phyloP scores from a whole-genome alignment of 306 rosid genomes.

The Astragalus membranaceus region DNA sequence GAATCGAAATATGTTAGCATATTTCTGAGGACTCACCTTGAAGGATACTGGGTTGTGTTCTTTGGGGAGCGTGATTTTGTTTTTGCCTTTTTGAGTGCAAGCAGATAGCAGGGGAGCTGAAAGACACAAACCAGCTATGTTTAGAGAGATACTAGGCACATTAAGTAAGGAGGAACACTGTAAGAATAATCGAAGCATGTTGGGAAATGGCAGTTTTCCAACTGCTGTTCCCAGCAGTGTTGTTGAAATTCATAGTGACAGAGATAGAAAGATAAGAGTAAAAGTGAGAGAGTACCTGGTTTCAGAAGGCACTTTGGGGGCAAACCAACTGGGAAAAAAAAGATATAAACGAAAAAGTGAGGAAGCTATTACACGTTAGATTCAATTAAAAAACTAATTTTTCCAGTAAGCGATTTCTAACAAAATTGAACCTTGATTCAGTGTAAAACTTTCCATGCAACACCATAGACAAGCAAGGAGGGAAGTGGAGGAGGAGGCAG shows the following conservation, averaged over 20 bases:
- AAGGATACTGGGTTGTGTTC: background rate
- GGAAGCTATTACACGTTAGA: background rate
- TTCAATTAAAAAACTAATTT: background rate
- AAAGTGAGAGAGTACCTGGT: background rate
- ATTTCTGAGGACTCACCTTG: conserved; percentile 17
- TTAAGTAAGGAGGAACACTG: background rate
- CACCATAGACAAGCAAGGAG: background rate
- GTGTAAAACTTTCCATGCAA: conserved; percentile 9
- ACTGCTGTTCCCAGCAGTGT: background rate
- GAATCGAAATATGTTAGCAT: background rate
- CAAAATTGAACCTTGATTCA: conserved; percentile 21
- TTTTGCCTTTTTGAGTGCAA: background rate
- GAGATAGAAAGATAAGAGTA: background rate
- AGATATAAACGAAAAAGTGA: background rate
- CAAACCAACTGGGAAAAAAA: conserved; percentile 26
- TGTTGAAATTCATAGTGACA: background rate
- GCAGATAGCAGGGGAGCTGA: conserved; percentile 12
- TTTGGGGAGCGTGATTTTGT: background rate
- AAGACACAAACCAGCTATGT: background rate
- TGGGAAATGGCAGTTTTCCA: background rate
- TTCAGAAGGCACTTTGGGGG: background rate
- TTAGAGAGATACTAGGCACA: background rate
- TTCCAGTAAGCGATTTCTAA: background rate
- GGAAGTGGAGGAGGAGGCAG: conserved; percentile 3
- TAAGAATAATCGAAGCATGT: background rate